phyloP scores from a whole-genome alignment of 371 early-diverging fungal species.

The Actinomortierella ambigua region DNA sequence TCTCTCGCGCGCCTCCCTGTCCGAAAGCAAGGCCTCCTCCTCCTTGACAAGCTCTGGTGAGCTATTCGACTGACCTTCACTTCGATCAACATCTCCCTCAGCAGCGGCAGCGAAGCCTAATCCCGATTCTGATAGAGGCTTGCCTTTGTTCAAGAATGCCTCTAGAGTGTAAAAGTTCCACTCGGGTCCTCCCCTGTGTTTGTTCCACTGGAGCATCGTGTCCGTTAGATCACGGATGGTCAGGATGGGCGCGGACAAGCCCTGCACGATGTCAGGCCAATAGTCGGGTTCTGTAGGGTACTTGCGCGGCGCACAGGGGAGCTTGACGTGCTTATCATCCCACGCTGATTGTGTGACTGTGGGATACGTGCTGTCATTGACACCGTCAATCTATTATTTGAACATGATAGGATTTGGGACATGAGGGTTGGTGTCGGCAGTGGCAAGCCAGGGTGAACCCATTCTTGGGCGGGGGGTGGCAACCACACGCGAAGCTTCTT shows the following conservation, averaged over 20 bases:
- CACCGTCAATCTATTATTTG: slow-evolving; percentile 23
- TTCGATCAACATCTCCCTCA: neutral
- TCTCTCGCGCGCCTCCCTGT: slow-evolving; percentile 4
- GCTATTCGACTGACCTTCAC: slow-evolving; percentile 6
- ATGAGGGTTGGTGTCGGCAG: neutral
- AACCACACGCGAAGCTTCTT: neutral
- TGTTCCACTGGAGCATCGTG: slow-evolving; percentile 37
- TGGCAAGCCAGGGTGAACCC: neutral
- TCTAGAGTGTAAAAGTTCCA: slow-evolving; percentile 40
- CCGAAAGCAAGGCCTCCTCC: slow-evolving; percentile 10
- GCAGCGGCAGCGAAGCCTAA: neutral
- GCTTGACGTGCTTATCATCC: slow-evolving; percentile 37
- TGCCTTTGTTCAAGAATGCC: slow-evolving; percentile 29
- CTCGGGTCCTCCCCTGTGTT: slow-evolving; percentile 9
- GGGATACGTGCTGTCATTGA: slow-evolving; percentile 29
- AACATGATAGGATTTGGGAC: too few relatives aligned
- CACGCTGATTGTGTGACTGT: slow-evolving; percentile 21
- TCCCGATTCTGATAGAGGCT: too few relatives aligned
- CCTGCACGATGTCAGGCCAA: slow-evolving; percentile 38
- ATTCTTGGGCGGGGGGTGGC: neutral
- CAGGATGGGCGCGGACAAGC: slow-evolving; percentile 18
- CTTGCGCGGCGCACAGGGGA: slow-evolving; percentile 29
- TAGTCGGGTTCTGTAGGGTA: slow-evolving; percentile 15
- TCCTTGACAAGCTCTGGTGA: slow-evolving; percentile 3
- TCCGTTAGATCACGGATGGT: slow-evolving; percentile 23